phyloP scores from a whole-genome alignment of 2,329 filamentous ascomycete genomes.

The Apiospora marii region DNA sequence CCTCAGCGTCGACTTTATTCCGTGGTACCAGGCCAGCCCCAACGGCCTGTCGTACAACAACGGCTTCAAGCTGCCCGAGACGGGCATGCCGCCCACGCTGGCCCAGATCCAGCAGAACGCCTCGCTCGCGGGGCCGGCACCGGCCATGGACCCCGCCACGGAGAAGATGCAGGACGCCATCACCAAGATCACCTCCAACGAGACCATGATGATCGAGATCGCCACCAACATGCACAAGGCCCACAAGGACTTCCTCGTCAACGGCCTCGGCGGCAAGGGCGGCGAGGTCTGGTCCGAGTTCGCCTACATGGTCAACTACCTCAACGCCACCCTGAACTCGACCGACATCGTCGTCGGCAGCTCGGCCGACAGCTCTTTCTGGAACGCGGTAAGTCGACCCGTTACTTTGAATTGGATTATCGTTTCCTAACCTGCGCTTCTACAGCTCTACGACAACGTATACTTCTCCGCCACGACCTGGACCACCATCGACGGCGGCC shows the following conservation, averaged over 20 bases:
- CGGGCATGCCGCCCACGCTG: slow-evolving; percentile 61
- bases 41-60: slow-evolving; percentile 62
- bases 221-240: slow-evolving; percentile 54
- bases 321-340: slow-evolving; percentile 61
- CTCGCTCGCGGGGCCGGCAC: slow-evolving; percentile 43
- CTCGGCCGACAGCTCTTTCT: slow-evolving; percentile 52
- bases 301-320: slow-evolving; percentile 66
- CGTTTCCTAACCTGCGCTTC: too few relatives aligned
- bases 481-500: slow-evolving; percentile 68
- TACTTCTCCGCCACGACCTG: slow-evolving; percentile 68
- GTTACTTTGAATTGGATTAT: too few relatives aligned
- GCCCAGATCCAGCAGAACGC: slow-evolving; percentile 56
- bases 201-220: slow-evolving; percentile 46
- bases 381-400: slow-evolving; percentile 49
- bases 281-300: slow-evolving; percentile 72
- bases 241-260: slow-evolving; percentile 49
- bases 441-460: slow-evolving; percentile 58
- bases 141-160: slow-evolving; percentile 45
- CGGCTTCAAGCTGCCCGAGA: slow-evolving; percentile 52
- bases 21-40: slow-evolving; percentile 63
- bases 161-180: slow-evolving; percentile 47
- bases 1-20: slow-evolving; percentile 66
- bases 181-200: slow-evolving; percentile 44
- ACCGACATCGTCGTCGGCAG: slow-evolving; percentile 58
- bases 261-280: slow-evolving; percentile 50